A percentile compares a stretch with the other conserved stretches of the same genome.
Evolutionary conservation across 2,329 filamentous ascomycete species (phyloP).

Genomic region (Cercospora zeae-maydis): DNA sequence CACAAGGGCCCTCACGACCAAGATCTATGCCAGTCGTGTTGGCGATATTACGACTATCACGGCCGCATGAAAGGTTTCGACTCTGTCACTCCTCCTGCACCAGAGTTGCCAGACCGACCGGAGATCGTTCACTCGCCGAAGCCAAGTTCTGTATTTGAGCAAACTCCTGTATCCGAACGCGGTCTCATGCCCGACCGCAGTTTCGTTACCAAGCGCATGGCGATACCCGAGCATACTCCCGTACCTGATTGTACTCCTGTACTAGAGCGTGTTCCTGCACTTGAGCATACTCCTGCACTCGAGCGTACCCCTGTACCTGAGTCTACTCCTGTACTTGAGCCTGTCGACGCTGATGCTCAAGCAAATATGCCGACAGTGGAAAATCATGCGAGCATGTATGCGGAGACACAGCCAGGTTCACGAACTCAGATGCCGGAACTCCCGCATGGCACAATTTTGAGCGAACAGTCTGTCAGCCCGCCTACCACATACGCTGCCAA

Average conservation of each 20-base stretch:
- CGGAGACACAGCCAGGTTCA: neutral
- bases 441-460: neutral
- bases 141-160: neutral
- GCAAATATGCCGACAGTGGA: neutral
- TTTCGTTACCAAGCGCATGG: neutral
- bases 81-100: constrained; percentile 21
- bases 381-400: neutral
- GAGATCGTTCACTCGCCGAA: neutral
- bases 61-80: constrained; percentile 30
- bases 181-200: neutral
- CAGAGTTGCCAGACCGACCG: neutral
- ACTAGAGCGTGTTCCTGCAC: neutral
- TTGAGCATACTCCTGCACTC: neutral
- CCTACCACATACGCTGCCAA: constrained; percentile 5
- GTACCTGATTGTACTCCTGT: neutral
- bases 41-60: constrained; percentile 32
- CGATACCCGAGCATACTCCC: neutral
- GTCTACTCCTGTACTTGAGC: neutral
- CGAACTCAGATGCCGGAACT: neutral
- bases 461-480: neutral
- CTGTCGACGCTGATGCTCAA: neutral
- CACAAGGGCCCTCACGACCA: constrained; percentile 30
- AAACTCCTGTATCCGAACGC: neutral
- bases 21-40: constrained; percentile 32
- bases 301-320: neutral